phyloP scores from a whole-genome alignment of 176 grass and related monocot genomes.

The Musa itinerans region DNA sequence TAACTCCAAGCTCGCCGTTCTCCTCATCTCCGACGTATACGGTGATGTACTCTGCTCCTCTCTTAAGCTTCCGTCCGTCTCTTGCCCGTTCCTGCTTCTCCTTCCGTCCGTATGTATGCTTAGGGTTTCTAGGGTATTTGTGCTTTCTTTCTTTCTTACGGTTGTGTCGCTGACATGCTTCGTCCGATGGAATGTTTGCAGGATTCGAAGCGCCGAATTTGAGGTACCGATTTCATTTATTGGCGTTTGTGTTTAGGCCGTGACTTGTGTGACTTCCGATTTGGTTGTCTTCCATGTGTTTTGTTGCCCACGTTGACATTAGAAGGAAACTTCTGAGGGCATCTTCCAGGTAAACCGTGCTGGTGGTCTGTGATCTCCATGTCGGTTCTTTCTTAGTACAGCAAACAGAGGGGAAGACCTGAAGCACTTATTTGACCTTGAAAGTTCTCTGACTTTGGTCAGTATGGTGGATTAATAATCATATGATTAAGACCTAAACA shows the following conservation, averaged over 20 bases:
- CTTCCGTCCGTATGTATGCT: no score
- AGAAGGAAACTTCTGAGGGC: no score
- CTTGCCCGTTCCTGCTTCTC: background rate
- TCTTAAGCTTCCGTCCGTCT: background rate
- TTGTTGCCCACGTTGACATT: no score
- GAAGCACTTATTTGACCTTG: no score
- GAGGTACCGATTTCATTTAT: slow-evolving; percentile 22
- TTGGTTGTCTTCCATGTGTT: no score
- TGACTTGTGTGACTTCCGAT: background rate
- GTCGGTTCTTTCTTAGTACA: no score
- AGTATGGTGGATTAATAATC: background rate
- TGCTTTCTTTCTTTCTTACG: background rate
- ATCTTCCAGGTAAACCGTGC: no score
- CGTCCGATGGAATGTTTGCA: slow-evolving; percentile 1
- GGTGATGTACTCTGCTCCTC: slow-evolving; percentile 7
- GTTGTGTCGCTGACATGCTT: background rate
- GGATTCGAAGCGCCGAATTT: slow-evolving; percentile 51
- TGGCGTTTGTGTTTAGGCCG: background rate
- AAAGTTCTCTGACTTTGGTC: background rate
- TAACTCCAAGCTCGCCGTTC: slow-evolving; percentile 35
- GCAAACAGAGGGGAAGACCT: no score
- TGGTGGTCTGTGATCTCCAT: no score
- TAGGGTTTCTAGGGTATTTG: no score
- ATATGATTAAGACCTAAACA: background rate
- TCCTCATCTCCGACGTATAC: slow-evolving; percentile 68